Evolutionary conservation across 352 stramenopile species (phyloP).

Genomic region (Pythium apleroticum): DNA sequence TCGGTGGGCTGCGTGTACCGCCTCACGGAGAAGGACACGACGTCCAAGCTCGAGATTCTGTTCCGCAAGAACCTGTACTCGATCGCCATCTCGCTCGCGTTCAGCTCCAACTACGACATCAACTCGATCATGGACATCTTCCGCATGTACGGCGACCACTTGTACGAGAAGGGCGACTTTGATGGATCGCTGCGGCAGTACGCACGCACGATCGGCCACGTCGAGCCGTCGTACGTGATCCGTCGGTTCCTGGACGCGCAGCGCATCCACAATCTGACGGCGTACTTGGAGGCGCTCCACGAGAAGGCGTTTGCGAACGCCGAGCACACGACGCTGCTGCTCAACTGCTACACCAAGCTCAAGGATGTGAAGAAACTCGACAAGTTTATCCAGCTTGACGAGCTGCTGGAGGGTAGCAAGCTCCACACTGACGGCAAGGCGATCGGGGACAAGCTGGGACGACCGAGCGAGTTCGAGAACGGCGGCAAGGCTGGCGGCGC

Average conservation of each 20-base stretch:
- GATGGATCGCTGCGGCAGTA: conserved; percentile 97
- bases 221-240: conserved; percentile 98
- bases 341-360: conserved; percentile 96
- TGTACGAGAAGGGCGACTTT: conserved; percentile 98
- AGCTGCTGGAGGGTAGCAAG: conserved; percentile 48
- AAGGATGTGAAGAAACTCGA: conserved; percentile 93
- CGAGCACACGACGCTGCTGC: conserved; percentile 92
- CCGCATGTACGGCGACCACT: conserved; percentile 96
- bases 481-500: conserved; percentile 28
- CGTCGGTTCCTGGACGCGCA: conserved; percentile 97
- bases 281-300: conserved; percentile 95
- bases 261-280: conserved; percentile 95
- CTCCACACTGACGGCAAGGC: conserved; percentile 18
- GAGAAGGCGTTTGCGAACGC: conserved; percentile 89
- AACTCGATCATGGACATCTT: conserved; percentile 97
- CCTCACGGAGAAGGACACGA: conserved; percentile 94
- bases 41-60: conserved; percentile 96
- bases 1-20: conserved; percentile 89
- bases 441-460: conserved; percentile 20
- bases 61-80: conserved; percentile 97
- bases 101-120: conserved; percentile 93
- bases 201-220: conserved; percentile 94
- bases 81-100: conserved; percentile 97
- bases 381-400: conserved; percentile 89
- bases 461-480: conserved; percentile 14